Evolutionary conservation across 768 basidiomycete species (phyloP), one percentile per base, ranked within the genome.

Genomic region (Hypholoma fasciculare): DNA sequence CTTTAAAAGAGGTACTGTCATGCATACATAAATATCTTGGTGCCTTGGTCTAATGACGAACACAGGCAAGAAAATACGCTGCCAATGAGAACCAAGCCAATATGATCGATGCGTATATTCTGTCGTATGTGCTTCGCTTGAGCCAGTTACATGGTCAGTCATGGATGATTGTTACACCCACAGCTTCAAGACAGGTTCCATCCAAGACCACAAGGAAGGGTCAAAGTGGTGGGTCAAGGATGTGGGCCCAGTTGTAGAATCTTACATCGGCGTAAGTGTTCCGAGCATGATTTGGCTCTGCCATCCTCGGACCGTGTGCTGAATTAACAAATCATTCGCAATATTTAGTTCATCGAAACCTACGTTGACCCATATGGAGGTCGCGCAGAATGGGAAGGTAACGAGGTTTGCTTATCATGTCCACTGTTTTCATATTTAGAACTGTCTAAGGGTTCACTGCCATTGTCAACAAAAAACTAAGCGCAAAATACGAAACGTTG

Each of bases 311-410:
- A 34, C 9, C 30, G 9, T 34, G 30, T 46, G 49, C 54, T 54
- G 7, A 39, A 19, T 44, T 42, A n/a, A 46, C 27, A 8, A 9
- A 16, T 19, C 42, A 27, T 7, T 8, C 13, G n/a, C n/a, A 51
- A 40, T 42, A 19, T 54, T 5, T 52, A 82, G 72, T 92, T 92
- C 69, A 81, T 92, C 40, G 90, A 92, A 78, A 92, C 88, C 1
- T 92, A 92, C 59, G 88, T 94, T 16, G 94, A 95, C 67, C 94
- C 94, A 7, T 94, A 91, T 58, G 94, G 93, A 37, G 88, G 83
- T n/a, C 85, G 94, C 51, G 94, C 94, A 0, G 94, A 95, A 70
- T 95, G 93, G 93, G 92, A 95, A 83, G 92, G 91, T 85, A 55
- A 37, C 64, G 54, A 43, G 42, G 34, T 55, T 54, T 40, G 20